Evolutionary conservation across 225 moss, liverwort and hornwort genomes (phyloP).

Genomic region (Ulota crispa): DNA sequence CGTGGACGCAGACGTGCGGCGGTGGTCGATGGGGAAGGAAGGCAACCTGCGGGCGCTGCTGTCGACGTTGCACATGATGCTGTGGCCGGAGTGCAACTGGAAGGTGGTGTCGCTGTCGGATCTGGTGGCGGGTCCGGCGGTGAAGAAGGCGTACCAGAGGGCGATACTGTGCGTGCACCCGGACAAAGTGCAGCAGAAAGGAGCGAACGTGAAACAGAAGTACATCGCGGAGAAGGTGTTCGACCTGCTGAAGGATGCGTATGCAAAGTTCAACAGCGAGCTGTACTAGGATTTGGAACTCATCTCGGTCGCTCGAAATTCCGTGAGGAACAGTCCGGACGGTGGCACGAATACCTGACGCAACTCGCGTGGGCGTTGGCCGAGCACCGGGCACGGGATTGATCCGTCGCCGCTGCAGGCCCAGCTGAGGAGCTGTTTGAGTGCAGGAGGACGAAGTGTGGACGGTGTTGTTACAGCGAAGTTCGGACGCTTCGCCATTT

Average conservation of each 20-base stretch:
- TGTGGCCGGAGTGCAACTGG: conserved; percentile 99
- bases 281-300: conserved; percentile 24
- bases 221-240: conserved; percentile 85
- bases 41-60: conserved; percentile 91
- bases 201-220: conserved; percentile 79
- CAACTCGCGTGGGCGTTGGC: conserved; percentile 25
- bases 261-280: conserved; percentile 53
- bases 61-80: conserved; percentile 78
- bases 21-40: conserved; percentile 94
- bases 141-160: conserved; percentile 86
- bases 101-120: conserved; percentile 72
- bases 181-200: conserved; percentile 94
- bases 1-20: conserved; percentile 84
- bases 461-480: conserved; percentile 29
- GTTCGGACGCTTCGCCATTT: conserved; percentile 29
- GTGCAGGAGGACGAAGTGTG: conserved; percentile 44
- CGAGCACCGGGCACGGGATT: conserved; percentile 17
- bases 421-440: conserved; percentile 33
- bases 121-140: conserved; percentile 65
- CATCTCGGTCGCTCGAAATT: neutral
- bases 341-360: conserved; percentile 1
- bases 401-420: conserved; percentile 22
- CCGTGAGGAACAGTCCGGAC: neutral
- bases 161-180: conserved; percentile 92
- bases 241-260: conserved; percentile 68